These are phyloP conservation scores for Shiraia sp. DNA, from an alignment of 2,329 filamentous ascomycete genomes.

Conservation along the genomic window DNA sequence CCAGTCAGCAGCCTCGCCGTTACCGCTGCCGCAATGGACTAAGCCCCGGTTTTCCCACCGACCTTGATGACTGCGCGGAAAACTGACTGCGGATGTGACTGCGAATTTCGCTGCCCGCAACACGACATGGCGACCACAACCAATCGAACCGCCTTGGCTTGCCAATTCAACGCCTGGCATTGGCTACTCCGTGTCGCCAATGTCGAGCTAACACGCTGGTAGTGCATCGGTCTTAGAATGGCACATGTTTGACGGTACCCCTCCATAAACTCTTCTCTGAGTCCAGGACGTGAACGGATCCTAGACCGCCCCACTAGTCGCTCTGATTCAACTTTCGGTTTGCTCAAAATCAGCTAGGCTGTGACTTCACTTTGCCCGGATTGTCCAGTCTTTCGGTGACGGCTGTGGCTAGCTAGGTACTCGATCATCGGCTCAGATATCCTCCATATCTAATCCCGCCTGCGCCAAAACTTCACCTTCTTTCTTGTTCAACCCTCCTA, in stretches of 20 bases:
- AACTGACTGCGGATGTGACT: conserved; percentile 11
- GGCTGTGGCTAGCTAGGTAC: conserved; percentile 22
- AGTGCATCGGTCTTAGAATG: conserved; percentile 14
- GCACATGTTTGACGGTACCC: conserved; percentile 19
- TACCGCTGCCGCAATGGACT: too few species aligned
- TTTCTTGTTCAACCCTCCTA: conserved; percentile 1
- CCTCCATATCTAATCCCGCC: conserved; percentile 24
- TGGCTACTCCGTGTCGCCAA: conserved; percentile 21
- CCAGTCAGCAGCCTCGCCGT: too few species aligned
- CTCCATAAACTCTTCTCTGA: conserved; percentile 19
- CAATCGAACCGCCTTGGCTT: conserved; percentile 19
- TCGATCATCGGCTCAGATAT: conserved; percentile 20
- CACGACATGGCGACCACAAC: conserved; percentile 21
- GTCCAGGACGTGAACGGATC: conserved; percentile 15
- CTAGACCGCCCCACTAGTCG: conserved; percentile 19
- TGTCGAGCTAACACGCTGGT: conserved; percentile 14
- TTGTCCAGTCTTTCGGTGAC: conserved; percentile 9
- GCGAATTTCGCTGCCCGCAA: too few species aligned
- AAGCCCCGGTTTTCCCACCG: conserved; percentile 1
- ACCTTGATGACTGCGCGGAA: conserved; percentile 7
- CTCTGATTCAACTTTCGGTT: conserved; percentile 16
- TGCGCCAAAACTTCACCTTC: conserved; percentile 9
- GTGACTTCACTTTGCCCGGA: conserved; percentile 13
- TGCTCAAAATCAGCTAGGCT: conserved; percentile 21
- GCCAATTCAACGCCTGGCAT: conserved; percentile 21